Conservation (phyloP, 2,329 filamentous ascomycete genomes). For the Fusarium metavorans region DNA sequence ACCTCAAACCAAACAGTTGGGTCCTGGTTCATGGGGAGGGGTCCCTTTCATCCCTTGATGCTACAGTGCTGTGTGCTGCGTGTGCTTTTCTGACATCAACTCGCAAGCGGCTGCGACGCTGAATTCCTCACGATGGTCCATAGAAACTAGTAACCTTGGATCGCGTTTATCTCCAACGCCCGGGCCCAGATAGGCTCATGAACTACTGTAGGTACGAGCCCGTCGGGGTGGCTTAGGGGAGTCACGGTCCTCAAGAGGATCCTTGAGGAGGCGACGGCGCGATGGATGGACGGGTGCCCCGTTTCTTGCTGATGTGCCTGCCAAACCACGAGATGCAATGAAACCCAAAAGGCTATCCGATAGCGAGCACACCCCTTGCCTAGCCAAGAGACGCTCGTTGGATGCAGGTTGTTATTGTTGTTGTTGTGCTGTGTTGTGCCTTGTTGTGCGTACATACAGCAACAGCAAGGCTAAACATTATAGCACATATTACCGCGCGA, state of each 20-base stretch:
- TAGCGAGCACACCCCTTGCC: slow-evolving; percentile 26
- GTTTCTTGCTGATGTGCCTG: background rate
- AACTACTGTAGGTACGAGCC: slow-evolving; percentile 18
- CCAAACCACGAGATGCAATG: slow-evolving; percentile 19
- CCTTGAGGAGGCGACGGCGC: slow-evolving; percentile 16
- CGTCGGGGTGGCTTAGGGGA: slow-evolving; percentile 31
- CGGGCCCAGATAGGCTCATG: slow-evolving; percentile 25
- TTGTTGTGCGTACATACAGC: background rate
- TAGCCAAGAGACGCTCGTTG: slow-evolving; percentile 12
- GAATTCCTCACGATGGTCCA: background rate
- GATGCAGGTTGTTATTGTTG: background rate
- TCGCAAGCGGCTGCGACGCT: background rate
- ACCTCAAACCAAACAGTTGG: slow-evolving; percentile 49
- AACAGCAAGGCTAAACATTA: background rate
- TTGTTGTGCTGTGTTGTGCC: background rate
- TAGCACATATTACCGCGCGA: slow-evolving; percentile 20
- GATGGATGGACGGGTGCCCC: slow-evolving; percentile 21
- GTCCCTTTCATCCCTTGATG: background rate
- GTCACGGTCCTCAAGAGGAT: slow-evolving; percentile 36
- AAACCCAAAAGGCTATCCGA: slow-evolving; percentile 21
- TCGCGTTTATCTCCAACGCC: slow-evolving; percentile 21
- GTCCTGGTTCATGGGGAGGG: slow-evolving; percentile 5
- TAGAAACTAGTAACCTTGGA: slow-evolving; percentile 2
- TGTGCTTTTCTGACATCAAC: background rate
- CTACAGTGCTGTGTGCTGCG: background rate